Base-by-base conservation (phyloP, 257 asterid genomes). In the Nicotiana otophora region DNA sequence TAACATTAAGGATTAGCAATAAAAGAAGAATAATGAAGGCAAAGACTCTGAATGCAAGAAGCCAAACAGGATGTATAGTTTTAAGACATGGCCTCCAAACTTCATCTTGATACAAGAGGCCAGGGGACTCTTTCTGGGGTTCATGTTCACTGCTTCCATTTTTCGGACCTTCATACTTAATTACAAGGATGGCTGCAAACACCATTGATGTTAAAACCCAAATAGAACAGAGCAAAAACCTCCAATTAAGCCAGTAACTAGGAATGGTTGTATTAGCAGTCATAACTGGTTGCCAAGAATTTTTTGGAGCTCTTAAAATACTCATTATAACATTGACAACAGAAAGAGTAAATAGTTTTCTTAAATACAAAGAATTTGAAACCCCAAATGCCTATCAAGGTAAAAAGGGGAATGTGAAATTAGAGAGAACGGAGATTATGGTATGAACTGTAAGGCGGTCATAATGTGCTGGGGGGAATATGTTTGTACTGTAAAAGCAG, bases 11-110 rank as follows among this genome's bases (percentile, higher is more conserved):
- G 30, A 92, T 87, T 19, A 94, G 91, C 98, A 94, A 92, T 48
- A 90, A 81, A 54, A 92, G 83, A 62, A 96, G 98, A 84, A 96
- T 93, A 3, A 88, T 33, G 58, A 96, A 96, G 8, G 99, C 97
- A 19, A 91, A 83, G 17, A 91, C 85, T 83, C 98, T 77, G 69
- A 83, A 93, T 3, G 82, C 91, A 34, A 96, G 98, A 20, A 96
- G 95, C 97, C 97, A 96, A 20, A 81, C 91, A 3, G 99, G 98
- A 82, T 96, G 97, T 7, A 96, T 87, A 83, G 87, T 93, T 82
- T 84, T 67, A 16, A 95, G 92, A 57, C 97, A 92, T 7, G 99
- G 97, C 84, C 86, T 90, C 99, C 99, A 96, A 53, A 92, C 94
- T 78, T 96, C 97, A 84, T 95, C 98, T 77, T 90, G 94, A 42